A percentile compares a stretch with the other conserved stretches of the same genome.
These are phyloP conservation scores for Digitaria exilis DNA, from an alignment of 202 grass and related monocot species.

Conservation along the genomic window DNA sequence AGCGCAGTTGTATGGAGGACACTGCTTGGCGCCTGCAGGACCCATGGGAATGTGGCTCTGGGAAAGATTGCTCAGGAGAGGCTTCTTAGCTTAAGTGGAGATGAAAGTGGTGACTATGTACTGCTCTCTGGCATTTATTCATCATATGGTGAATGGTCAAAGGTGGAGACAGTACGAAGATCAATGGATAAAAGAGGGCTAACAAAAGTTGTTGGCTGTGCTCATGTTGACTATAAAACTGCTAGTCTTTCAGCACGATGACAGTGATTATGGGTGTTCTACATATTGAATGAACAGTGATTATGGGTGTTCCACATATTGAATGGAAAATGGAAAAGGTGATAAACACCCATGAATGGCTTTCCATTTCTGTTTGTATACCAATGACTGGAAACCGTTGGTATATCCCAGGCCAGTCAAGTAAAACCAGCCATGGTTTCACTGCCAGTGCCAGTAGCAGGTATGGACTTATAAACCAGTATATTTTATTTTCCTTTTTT, in stretches of 20 bases:
- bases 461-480: not conserved
- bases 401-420: not conserved
- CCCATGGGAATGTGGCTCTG: slow-evolving; percentile 34
- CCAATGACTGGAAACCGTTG: not conserved
- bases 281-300: not conserved
- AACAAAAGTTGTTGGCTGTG: slow-evolving; percentile 49
- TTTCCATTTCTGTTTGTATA: not conserved
- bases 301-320: not conserved
- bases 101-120: slow-evolving; percentile 57
- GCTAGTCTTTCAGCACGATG: not conserved
- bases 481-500: not conserved
- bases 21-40: slow-evolving; percentile 60
- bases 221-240: slow-evolving; percentile 32
- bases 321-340: slow-evolving; percentile 2
- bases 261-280: slow-evolving; percentile 13
- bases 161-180: slow-evolving; percentile 43
- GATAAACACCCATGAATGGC: not conserved
- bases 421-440: not conserved
- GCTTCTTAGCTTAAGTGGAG: slow-evolving; percentile 52
- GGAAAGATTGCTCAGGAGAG: slow-evolving; percentile 55
- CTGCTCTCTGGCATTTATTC: slow-evolving; percentile 71
- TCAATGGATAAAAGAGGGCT: slow-evolving; percentile 54
- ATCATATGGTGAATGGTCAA: slow-evolving; percentile 43
- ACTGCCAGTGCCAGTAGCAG: slow-evolving; percentile 2
- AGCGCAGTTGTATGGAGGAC: slow-evolving; percentile 58